phyloP scores from a whole-genome alignment of 371 early-diverging fungal genomes.

The Apophysomyces ossiformis region DNA sequence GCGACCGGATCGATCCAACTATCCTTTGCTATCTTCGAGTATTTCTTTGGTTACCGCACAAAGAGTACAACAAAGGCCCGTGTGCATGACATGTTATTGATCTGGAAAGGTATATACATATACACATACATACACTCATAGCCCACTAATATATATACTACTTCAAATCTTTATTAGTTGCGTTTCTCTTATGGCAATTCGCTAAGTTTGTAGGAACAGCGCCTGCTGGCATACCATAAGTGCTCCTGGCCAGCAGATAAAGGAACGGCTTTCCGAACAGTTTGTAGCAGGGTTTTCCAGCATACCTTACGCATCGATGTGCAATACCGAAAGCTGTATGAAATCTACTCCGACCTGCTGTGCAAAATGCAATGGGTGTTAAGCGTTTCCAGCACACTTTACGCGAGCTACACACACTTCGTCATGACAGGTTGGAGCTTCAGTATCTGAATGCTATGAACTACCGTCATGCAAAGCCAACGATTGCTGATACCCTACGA shows the following conservation, averaged over 20 bases:
- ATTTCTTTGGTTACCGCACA: conserved; percentile 18
- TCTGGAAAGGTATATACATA: conserved; percentile 13
- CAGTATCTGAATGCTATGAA: conserved; percentile 11
- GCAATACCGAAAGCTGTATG: conserved; percentile 22
- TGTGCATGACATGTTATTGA: conserved; percentile 13
- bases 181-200: conserved; percentile 22
- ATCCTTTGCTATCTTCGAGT: conserved; percentile 10
- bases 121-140: too few relatives aligned
- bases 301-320: conserved; percentile 21
- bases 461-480: neutral
- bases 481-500: neutral
- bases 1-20: neutral
- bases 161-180: conserved; percentile 5
- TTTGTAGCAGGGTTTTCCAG: conserved; percentile 27
- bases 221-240: conserved; percentile 11
- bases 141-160: neutral
- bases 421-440: conserved; percentile 12
- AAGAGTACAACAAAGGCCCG: conserved; percentile 11
- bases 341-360: conserved; percentile 15
- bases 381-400: conserved; percentile 18
- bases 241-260: conserved; percentile 1
- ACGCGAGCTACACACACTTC: conserved; percentile 19
- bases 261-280: conserved; percentile 16
- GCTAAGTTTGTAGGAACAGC: conserved; percentile 6
- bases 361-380: conserved; percentile 21